A percentile compares a stretch with the other conserved stretches of the same genome.
Evolutionary conservation across 495 filamentous ascomycete species (phyloP).

Genomic region (Xylaria palmicola): DNA sequence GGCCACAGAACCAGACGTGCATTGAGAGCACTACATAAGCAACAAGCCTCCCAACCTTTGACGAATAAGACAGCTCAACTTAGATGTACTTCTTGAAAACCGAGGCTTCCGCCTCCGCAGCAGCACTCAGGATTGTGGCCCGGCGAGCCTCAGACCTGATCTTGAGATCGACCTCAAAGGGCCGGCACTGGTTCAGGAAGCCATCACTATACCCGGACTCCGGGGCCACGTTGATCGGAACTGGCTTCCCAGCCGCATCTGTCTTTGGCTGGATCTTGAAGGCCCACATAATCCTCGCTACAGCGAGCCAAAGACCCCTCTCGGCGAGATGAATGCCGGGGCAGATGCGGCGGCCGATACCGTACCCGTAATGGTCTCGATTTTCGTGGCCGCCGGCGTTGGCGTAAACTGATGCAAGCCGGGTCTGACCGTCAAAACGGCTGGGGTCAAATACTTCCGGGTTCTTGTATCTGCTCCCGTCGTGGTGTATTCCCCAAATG

Average conservation of each 20-base stretch:
- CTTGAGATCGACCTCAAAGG: conserved; percentile 4
- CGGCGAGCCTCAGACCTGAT: neutral
- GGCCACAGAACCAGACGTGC: too few species aligned
- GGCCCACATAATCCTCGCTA: conserved; percentile 2
- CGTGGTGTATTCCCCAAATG: conserved; percentile 7
- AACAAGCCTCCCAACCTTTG: too few species aligned
- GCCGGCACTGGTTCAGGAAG: conserved; percentile 3
- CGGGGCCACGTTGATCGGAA: neutral
- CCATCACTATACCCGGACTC: neutral
- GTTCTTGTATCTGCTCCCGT: neutral
- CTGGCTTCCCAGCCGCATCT: neutral
- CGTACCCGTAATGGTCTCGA: conserved; percentile 6
- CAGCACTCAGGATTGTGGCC: neutral
- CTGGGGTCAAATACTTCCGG: neutral
- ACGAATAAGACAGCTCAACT: too few species aligned
- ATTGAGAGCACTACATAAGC: too few species aligned
- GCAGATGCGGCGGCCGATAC: conserved; percentile 10
- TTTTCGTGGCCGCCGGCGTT: conserved; percentile 2
- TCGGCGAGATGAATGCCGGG: conserved; percentile 3
- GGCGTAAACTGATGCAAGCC: neutral
- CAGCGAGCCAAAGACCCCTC: neutral
- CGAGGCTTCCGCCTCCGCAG: neutral
- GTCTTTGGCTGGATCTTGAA: neutral
- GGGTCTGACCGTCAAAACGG: neutral
- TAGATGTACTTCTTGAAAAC: neutral